Evolutionary conservation across 768 basidiomycete genomes (phyloP).

Genomic region (Boletus pseudo-olivaceus): DNA sequence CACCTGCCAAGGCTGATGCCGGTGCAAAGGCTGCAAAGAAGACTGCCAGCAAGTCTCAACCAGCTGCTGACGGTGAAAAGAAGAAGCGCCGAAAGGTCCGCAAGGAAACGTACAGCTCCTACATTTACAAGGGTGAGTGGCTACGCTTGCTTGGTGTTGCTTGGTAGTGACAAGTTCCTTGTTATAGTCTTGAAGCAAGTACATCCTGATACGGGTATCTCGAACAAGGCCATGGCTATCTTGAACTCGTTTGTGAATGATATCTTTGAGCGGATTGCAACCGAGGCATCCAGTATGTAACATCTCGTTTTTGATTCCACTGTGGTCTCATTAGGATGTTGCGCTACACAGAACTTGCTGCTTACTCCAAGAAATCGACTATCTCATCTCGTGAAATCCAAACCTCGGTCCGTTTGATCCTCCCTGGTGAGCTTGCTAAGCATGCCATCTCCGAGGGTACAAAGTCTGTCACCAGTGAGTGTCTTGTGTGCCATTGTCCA

Average conservation of each 20-base stretch:
- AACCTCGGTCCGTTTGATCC: constrained; percentile 77
- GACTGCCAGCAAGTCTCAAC: constrained; percentile 53
- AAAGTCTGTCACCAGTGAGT: constrained; percentile 66
- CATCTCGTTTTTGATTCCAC: neutral
- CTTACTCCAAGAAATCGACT: constrained; percentile 86
- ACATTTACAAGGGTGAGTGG: constrained; percentile 73
- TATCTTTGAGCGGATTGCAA: constrained; percentile 78
- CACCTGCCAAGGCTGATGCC: constrained; percentile 44
- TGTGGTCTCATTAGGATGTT: neutral
- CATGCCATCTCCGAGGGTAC: constrained; percentile 87
- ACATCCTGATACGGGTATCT: constrained; percentile 92
- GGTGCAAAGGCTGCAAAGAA: constrained; percentile 57
- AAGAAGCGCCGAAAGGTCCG: constrained; percentile 78
- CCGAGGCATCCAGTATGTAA: constrained; percentile 63
- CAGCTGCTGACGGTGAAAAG: constrained; percentile 61
- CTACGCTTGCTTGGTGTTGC: neutral
- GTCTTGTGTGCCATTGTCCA: neutral
- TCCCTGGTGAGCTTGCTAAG: constrained; percentile 83
- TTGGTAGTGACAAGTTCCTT: neutral
- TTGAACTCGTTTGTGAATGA: constrained; percentile 83
- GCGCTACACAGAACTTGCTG: constrained; percentile 58
- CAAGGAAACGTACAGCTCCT: constrained; percentile 82
- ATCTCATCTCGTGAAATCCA: constrained; percentile 92
- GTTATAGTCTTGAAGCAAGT: constrained; percentile 86
- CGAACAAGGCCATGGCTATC: constrained; percentile 85